Evolutionary conservation across 2,329 filamentous ascomycete genomes (phyloP), one percentile per base, ranked within the genome.

Genomic region (Aureobasidium pullulans): DNA sequence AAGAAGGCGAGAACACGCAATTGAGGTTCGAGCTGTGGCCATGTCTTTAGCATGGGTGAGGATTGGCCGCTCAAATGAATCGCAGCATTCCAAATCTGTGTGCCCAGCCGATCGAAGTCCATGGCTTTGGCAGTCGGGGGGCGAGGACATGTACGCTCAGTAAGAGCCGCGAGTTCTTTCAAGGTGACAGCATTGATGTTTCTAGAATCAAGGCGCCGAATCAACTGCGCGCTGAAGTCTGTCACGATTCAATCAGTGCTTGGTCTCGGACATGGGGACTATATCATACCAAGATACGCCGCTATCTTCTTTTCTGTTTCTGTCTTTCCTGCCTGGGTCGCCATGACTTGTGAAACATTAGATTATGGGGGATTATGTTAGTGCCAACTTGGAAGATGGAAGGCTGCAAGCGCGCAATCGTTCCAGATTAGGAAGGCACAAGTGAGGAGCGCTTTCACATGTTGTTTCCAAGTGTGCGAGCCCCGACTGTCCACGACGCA

Each of bases 41-140:
- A 48, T 10, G 53, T 58, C 13, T 62, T 59, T 10, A 57, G 23
- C 13, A 40, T n/a, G 9, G 54, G 54, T 15, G 54, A 47, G 3
- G 43, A 57, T 13, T 62, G 52, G 4, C 63, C 65, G 16, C 67
- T 42, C 37, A 84, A 67, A 29, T 80, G 78, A 1, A 84, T 84
- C 42, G 84, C 84, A 6, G 80, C 68, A 63, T 90, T 90, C 87
- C 87, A 90, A 7, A 90, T 72, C 28, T 76, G 74, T 0, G 81
- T 79, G 59, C 82, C 87, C 6, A 76, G 64, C 5, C 64, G 70
- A 62, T 88, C 85, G 3, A 89, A 72, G 5, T 81, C 76, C 28
- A 73, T 70, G 43, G 76, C 73, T 57, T 70, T 75, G 4, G 70
- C 64, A 4, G 67, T 19, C 6, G 42, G 42, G 13, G 64, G 46